Percentiles rank a stretch among this genome's conserved stretches.
Evolutionary conservation across 176 grass and related monocot species (phyloP).

Genomic region (Oryza coarctata): DNA sequence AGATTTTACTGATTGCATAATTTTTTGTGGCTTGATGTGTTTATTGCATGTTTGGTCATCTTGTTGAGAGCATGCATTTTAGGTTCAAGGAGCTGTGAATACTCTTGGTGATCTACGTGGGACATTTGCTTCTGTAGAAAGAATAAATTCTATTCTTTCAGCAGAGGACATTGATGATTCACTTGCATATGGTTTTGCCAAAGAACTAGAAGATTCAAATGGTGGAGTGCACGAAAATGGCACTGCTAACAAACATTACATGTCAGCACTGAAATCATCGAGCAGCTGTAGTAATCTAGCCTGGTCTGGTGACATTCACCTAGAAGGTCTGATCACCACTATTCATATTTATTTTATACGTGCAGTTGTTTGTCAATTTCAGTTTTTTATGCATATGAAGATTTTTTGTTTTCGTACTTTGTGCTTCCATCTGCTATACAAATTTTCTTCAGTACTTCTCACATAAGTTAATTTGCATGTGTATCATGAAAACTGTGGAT

Average conservation of each 20-base stretch:
- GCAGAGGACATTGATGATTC: conserved; percentile 79
- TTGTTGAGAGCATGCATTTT: conserved; percentile 33
- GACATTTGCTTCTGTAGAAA: conserved; percentile 78
- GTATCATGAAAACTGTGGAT: background rate
- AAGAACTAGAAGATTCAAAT: conserved; percentile 57
- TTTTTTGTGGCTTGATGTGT: conserved; percentile 31
- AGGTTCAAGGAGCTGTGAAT: conserved; percentile 98
- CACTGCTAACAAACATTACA: conserved; percentile 59
- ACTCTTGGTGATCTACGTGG: conserved; percentile 83
- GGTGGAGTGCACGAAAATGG: conserved; percentile 40
- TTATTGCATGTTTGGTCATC: conserved; percentile 30
- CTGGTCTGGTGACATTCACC: conserved; percentile 83
- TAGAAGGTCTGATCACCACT: conserved; percentile 65
- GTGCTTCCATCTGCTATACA: background rate
- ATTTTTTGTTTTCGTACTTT: background rate
- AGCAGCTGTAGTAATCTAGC: conserved; percentile 64
- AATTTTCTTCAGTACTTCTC: background rate
- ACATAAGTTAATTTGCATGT: background rate
- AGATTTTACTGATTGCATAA: conserved; percentile 4
- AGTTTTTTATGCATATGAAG: background rate
- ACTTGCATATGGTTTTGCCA: conserved; percentile 92
- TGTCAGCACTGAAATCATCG: conserved; percentile 77
- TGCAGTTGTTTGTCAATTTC: background rate
- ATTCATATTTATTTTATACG: background rate
- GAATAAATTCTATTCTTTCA: conserved; percentile 87